These are phyloP conservation scores for Pluteus cervinus DNA, from an alignment of 768 basidiomycete species.

Conservation along the genomic window DNA sequence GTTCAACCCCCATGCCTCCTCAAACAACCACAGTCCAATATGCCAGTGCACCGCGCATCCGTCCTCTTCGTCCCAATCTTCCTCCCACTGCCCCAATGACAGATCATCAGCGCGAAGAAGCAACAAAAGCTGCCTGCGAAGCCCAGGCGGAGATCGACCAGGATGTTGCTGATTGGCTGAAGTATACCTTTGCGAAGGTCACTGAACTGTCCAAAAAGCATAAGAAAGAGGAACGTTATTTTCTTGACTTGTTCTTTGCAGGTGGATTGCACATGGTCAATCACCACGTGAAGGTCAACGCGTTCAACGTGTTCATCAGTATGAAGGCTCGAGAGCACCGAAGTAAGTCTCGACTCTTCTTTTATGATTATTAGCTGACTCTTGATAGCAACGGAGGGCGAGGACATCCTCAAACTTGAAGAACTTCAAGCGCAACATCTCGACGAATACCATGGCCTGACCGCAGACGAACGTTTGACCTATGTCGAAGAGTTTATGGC, in stretches of 20 bases:
- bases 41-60: no score
- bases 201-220: neutral
- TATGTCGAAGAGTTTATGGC: neutral
- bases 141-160: neutral
- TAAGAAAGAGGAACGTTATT: neutral
- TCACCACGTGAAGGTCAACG: constrained; percentile 2
- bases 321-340: constrained; percentile 1
- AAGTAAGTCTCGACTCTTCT: no score
- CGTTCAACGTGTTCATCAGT: constrained; percentile 1
- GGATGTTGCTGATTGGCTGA: neutral
- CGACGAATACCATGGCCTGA: constrained; percentile 9
- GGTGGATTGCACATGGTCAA: neutral
- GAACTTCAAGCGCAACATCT: no score
- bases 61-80: no score
- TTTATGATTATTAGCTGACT: no score
- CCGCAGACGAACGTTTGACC: neutral
- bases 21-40: no score
- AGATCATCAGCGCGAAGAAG: no score
- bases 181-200: neutral
- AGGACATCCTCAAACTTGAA: no score
- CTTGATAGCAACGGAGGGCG: no score
- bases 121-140: no score
- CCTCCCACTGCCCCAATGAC: no score
- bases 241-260: constrained; percentile 3
- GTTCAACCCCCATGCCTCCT: no score